Percentiles rank a stretch among this genome's conserved stretches.
Conservation (phyloP, 2,329 filamentous ascomycete species). For the Ambrosiella xylebori region DNA sequence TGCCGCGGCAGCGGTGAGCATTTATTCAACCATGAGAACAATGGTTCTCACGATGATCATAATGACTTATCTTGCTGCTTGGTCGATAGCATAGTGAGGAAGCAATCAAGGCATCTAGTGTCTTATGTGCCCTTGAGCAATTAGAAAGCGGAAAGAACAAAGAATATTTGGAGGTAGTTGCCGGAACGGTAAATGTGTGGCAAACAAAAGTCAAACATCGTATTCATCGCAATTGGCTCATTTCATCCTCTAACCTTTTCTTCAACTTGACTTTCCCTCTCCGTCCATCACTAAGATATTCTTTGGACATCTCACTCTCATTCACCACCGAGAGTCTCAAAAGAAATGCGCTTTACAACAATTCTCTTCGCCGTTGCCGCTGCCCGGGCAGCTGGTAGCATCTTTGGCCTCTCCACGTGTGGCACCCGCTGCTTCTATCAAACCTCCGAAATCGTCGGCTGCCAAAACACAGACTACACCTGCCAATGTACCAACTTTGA, state of each 20-base stretch:
- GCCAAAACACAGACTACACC: constrained; percentile 4
- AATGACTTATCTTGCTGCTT: no score
- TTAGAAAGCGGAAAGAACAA: background rate
- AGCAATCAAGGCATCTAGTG: background rate
- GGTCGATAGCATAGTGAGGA: background rate
- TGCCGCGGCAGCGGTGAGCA: no score
- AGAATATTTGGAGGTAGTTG: background rate
- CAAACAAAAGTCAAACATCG: no score
- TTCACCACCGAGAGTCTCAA: background rate
- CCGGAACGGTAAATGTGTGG: background rate
- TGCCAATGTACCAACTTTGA: constrained; percentile 11
- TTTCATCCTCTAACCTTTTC: no score
- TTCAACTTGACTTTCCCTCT: no score
- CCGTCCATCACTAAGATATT: background rate
- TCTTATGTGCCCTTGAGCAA: background rate
- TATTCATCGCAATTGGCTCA: no score
- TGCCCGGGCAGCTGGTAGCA: background rate
- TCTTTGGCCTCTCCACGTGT: constrained; percentile 12
- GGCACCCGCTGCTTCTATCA: constrained; percentile 11
- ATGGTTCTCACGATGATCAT: no score
- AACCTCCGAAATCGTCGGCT: constrained; percentile 10
- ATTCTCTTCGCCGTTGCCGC: background rate
- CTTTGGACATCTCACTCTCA: background rate
- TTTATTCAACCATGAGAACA: no score
- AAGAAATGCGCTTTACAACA: background rate